Base-by-base conservation (phyloP, 179 eudicot genomes). In the Spinacia oleracea region DNA sequence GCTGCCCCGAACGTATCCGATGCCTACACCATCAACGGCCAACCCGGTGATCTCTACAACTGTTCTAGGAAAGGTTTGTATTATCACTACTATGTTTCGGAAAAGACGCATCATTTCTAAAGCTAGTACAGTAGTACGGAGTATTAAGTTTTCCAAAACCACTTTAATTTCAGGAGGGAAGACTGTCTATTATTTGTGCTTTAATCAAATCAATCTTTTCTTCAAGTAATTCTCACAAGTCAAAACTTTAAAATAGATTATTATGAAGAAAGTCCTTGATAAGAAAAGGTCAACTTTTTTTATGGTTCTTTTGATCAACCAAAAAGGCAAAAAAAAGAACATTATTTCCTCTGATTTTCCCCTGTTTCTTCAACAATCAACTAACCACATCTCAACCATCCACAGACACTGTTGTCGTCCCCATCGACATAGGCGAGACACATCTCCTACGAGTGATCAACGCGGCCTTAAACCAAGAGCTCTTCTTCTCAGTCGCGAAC, bases 11-110 rank as follows among this genome's bases (percentile, higher is more conserved):
- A 91, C 45, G 87, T 89, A 4, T 94, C 98, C 2, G 90, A 92
- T 83, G 96, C 98, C 4, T 94, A 86, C 78, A 94, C 98, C 74
- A 91, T 94, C 84, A 94, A 94, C 72, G 97, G 98, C 64, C 97
- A 92, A 62, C 98, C 98, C 0, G 98, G 98, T 18, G 94, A 94
- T 77, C 91, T 92, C 42, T 91, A 87, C 89, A 89, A 88, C 42
- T 92, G 98, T 81, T 94, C 97, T 56, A 83, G 82, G 50, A 74
- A 91, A 89, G 98, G 98, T 94, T 73, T 75, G 80, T 45, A 9
- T n/a, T 43, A 43, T 21, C 23, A 38, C 23, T 45, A 31, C 59
- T 63, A 16, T 3, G 12, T 79, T 20, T 25, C n/a, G n/a, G n/a
- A n/a, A n/a, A n/a, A n/a, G n/a, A n/a, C n/a, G n/a, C n/a, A n/a